Base-by-base conservation (phyloP, 1,284 basidiomycete species). In the Cryptococcus neoformans region DNA sequence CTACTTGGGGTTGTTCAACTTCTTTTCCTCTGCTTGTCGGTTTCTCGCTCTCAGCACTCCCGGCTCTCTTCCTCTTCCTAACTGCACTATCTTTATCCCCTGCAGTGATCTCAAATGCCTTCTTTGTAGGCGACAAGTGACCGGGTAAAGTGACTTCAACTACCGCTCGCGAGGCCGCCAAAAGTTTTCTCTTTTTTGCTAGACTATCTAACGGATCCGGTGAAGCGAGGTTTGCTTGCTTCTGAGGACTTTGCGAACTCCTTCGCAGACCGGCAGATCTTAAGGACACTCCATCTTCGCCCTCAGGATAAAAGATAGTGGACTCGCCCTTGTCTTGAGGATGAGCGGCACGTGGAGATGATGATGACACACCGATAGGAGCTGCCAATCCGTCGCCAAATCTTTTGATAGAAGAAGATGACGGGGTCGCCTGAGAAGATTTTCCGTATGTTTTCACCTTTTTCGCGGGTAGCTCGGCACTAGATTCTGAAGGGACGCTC, bases 201-300 rank as follows among this genome's bases (percentile, higher is more conserved):
- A 57, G 39, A 36, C 45, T 37, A 36, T 60, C 55, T 7, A 60
- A 50, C 2, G 59, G 59, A 52, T 60, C 59, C 9, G 59, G 59
- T 0, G 59, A 60, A 42, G 49, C 10, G 44, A 17, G 44, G 17
- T 14, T 21, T 14, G 10, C 21, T 14, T 46, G 2, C 21, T 46
- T 28, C 44, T 46, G n/a, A 21, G 44, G 12, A 21, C 44, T 28
- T 46, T n/a, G 12, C 10, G 44, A 46, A 46, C 21, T 16, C 17
- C 17, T 2, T n/a, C 44, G 11, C 12, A 41, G 12, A 41, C 16
- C 44, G 44, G 17, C 21, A 21, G 44, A n/a, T 6, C 10, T 11
- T 28, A 16, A 10, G 2, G 44, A 17, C 4, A 54, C 53, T 50
- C 59, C 56, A 51, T 44, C 58, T 53, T 60, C 55, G 21, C 51